Base-by-base conservation (phyloP, 352 stramenopile species). In the Pythium coloratum region DNA sequence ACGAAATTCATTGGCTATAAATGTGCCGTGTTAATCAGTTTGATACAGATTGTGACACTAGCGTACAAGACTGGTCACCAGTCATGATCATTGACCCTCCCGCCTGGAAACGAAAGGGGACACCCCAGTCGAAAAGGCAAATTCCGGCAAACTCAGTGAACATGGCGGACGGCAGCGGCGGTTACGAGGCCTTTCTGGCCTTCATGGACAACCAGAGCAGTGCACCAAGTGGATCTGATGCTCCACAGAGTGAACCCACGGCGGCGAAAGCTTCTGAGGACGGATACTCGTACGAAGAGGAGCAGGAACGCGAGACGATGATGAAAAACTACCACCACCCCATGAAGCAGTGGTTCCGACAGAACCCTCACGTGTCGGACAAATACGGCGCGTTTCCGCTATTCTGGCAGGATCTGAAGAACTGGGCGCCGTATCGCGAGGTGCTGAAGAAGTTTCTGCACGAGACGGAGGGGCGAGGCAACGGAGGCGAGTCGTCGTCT, bases 391-490 rank as follows among this genome's bases (percentile, higher is more conserved):
- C 73, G 16, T 98, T 97, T 78, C 96, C 95, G 40, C 68, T 92
- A 18, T 97, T 99, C 67, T 98, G 95, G 95, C 94, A 98, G 75
- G 95, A 98, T 73, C 80, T 98, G 28, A 89, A 98, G 69, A 93
- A 84, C 50, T 98, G 96, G 96, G 69, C 74, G 42, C 91, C 90
- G 62, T 98, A 97, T 75, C 96, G 94, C 32, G 89, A 97, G 58
- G 87, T 97, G 40, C 77, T 96, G 10, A 95, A 96, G 69, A 73
- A 85, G 62, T 99, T 94, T 71, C 80, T 99, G 59, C 86, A 81
- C 56, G 85, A 88, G 56, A 95, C 77, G 30, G 81, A 93, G 65
- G 71, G 66, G 51, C 44, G 57, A 18, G 66, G 67, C 62, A 83
- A 62, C 40, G 66, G 77, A 14, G 64, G n/a, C 2, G 18, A 53